Percentiles rank a stretch among this genome's conserved stretches.
These are phyloP conservation scores for Asterophora parasitica DNA, from an alignment of 768 basidiomycete species.

Conservation along the genomic window DNA sequence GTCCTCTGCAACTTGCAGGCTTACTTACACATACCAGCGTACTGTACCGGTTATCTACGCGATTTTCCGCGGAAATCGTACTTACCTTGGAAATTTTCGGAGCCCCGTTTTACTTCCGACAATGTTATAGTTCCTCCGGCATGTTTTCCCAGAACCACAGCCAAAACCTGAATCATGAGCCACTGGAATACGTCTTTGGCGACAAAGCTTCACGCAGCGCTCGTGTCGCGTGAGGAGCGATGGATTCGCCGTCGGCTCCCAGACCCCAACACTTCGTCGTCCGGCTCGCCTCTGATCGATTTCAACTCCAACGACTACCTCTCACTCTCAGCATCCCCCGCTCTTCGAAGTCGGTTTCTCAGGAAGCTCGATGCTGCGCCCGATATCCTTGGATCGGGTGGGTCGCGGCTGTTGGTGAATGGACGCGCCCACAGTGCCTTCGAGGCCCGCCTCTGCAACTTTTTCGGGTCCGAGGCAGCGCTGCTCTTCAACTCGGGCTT, in stretches of 20 bases:
- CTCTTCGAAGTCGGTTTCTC: constrained; percentile 58
- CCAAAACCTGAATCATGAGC: constrained; percentile 3
- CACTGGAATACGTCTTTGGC: constrained; percentile 20
- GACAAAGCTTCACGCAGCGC: constrained; percentile 42
- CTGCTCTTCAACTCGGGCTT: constrained; percentile 91
- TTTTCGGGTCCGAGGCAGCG: constrained; percentile 60
- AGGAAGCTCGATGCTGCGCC: constrained; percentile 41
- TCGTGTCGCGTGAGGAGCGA: constrained; percentile 61
- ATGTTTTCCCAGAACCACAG: background rate
- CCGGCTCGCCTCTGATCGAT: constrained; percentile 41
- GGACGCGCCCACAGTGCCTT: constrained; percentile 64
- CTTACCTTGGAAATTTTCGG: background rate
- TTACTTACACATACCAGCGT: no score
- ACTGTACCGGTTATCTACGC: no score
- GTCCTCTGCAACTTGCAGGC: no score
- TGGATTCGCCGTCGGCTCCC: constrained; percentile 69
- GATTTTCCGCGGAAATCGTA: no score
- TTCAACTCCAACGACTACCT: constrained; percentile 95
- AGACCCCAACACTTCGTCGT: constrained; percentile 38
- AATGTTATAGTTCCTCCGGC: background rate
- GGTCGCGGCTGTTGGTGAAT: constrained; percentile 82
- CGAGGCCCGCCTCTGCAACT: constrained; percentile 60
- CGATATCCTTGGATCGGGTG: constrained; percentile 80
- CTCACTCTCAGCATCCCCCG: constrained; percentile 60
- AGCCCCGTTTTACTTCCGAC: background rate